Evolutionary conservation across 805 yeast species (phyloP).

Genomic region (Kodamaea lidongshanica): DNA sequence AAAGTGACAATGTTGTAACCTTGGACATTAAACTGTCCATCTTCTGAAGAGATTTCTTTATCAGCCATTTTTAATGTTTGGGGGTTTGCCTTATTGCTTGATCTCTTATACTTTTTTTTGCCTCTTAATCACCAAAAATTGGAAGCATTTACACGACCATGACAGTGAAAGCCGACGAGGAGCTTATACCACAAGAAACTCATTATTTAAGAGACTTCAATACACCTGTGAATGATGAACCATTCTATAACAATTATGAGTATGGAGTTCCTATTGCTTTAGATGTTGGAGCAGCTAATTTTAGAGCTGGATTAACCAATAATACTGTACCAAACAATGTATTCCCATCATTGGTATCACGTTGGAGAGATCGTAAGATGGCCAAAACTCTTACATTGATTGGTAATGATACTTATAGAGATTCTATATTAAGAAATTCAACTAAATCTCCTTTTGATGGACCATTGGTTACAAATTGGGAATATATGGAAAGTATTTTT

Average conservation of each 20-base stretch:
- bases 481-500: slow-evolving; percentile 69
- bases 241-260: slow-evolving; percentile 43
- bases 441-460: slow-evolving; percentile 85
- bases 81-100: no score
- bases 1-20: slow-evolving; percentile 86
- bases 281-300: slow-evolving; percentile 69
- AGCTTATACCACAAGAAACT: slow-evolving; percentile 37
- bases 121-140: no score
- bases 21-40: slow-evolving; percentile 51
- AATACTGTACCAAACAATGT: slow-evolving; percentile 45
- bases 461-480: slow-evolving; percentile 86
- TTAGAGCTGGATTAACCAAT: slow-evolving; percentile 56
- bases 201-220: slow-evolving; percentile 38
- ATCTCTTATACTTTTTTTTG: no score
- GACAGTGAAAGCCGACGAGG: slow-evolving; percentile 10
- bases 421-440: slow-evolving; percentile 59
- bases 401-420: slow-evolving; percentile 78
- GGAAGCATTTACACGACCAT: no score
- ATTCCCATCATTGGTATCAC: slow-evolving; percentile 65
- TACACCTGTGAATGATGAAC: slow-evolving; percentile 37
- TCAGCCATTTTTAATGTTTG: slow-evolving; percentile 25
- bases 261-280: slow-evolving; percentile 72
- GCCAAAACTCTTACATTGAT: slow-evolving; percentile 58
- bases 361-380: slow-evolving; percentile 73
- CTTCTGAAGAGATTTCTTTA: slow-evolving; percentile 20